Conservation (phyloP, 1,139 yeast genomes). For the Geotrichum klebahnii region DNA sequence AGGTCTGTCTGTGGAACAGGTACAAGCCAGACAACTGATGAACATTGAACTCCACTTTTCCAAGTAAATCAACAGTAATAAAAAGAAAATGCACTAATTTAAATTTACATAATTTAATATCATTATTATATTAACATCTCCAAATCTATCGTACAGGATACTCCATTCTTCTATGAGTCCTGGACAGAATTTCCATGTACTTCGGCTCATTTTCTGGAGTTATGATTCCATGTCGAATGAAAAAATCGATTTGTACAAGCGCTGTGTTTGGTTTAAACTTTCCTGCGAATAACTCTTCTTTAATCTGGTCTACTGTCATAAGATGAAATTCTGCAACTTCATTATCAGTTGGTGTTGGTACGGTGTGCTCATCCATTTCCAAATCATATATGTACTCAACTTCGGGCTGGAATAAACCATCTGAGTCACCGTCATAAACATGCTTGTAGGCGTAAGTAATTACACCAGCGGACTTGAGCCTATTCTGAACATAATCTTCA, state of each 20-base stretch:
- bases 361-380: conserved; percentile 47
- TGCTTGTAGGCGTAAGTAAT: conserved; percentile 57
- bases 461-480: conserved; percentile 56
- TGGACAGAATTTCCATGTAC: conserved; percentile 52
- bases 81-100: not conserved
- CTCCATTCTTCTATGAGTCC: conserved; percentile 66
- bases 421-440: conserved; percentile 22
- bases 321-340: conserved; percentile 22
- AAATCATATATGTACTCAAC: conserved; percentile 77
- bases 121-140: not conserved
- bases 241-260: conserved; percentile 70
- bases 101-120: not conserved
- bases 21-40: conserved; percentile 73
- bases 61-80: conserved; percentile 44
- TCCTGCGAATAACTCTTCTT: conserved; percentile 46
- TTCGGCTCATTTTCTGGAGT: conserved; percentile 60
- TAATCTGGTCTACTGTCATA: conserved; percentile 45
- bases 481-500: conserved; percentile 47
- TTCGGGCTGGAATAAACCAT: conserved; percentile 76
- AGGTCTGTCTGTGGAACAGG: conserved; percentile 58
- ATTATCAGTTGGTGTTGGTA: conserved; percentile 52
- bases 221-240: conserved; percentile 73
- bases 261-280: conserved; percentile 91
- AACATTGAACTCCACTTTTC: conserved; percentile 79
- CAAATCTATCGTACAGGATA: conserved; percentile 47